Evolutionary conservation across 495 filamentous ascomycete genomes (phyloP).

Genomic region (Xylaria cubensis): DNA sequence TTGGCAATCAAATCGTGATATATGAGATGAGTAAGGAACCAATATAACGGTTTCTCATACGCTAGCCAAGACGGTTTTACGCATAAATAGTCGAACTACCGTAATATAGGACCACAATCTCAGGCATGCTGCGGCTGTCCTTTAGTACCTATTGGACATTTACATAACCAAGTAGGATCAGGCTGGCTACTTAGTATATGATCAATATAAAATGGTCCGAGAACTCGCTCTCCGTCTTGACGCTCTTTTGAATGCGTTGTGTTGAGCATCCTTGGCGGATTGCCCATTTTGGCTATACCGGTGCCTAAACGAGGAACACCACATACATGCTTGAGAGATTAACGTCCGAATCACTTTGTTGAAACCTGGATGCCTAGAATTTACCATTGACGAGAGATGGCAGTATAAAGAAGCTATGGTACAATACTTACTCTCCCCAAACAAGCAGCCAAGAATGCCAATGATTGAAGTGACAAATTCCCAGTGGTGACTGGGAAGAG

Average conservation of each 20-base stretch:
- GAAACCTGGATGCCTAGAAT: neutral
- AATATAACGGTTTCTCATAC: too few species aligned
- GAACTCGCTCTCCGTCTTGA: neutral
- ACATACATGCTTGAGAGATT: neutral
- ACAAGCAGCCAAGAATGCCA: slow-evolving; percentile 11
- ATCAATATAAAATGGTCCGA: neutral
- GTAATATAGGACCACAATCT: too few species aligned
- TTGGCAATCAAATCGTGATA: slow-evolving; percentile 6
- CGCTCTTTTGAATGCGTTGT: neutral
- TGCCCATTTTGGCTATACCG: slow-evolving; percentile 15
- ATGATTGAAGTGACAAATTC: slow-evolving; percentile 19
- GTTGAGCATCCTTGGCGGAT: neutral
- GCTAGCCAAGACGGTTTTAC: slow-evolving; percentile 4
- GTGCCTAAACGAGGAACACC: neutral
- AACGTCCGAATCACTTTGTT: neutral
- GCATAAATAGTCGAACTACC: too few species aligned
- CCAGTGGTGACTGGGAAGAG: slow-evolving; percentile 2
- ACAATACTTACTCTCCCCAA: neutral
- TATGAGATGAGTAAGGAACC: neutral
- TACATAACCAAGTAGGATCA: neutral
- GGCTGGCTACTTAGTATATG: neutral
- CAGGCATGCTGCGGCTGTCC: neutral
- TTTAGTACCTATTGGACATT: slow-evolving; percentile 4
- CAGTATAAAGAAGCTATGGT: neutral
- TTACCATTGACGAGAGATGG: neutral